Conservation (phyloP, 2,329 filamentous ascomycete species). For the Fusarium paranaense region DNA sequence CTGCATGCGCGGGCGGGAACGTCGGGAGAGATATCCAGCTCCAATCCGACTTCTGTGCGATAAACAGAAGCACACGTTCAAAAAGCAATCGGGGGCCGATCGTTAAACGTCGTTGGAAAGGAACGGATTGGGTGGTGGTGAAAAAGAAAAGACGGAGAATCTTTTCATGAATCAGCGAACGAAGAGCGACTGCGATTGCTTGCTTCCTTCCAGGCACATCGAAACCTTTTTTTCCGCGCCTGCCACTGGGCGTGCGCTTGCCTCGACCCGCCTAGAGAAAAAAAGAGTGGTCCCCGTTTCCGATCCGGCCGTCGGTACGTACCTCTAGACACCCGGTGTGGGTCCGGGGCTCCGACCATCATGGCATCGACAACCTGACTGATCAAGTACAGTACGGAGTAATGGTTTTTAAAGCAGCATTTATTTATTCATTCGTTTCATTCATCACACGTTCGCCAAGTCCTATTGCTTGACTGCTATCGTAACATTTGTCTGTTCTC, state of each 20-base stretch:
- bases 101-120: slow-evolving; percentile 4
- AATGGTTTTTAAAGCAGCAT: neutral
- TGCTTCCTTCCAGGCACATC: slow-evolving; percentile 4
- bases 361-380: neutral
- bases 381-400: neutral
- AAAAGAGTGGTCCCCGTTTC: slow-evolving; percentile 23
- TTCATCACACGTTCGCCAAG: slow-evolving; percentile 7
- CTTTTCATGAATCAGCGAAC: slow-evolving; percentile 37
- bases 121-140: slow-evolving; percentile 13
- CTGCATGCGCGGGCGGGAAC: slow-evolving; percentile 4
- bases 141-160: slow-evolving; percentile 22
- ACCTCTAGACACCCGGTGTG: slow-evolving; percentile 2
- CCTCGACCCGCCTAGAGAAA: neutral
- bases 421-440: slow-evolving; percentile 19
- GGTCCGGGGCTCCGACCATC: slow-evolving; percentile 5
- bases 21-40: slow-evolving; percentile 1
- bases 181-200: slow-evolving; percentile 14
- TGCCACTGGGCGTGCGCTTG: slow-evolving; percentile 19
- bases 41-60: slow-evolving; percentile 9
- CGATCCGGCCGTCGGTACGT: slow-evolving; percentile 18
- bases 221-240: slow-evolving; percentile 33
- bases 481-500: neutral
- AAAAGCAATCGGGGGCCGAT: neutral
- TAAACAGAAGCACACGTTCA: neutral
- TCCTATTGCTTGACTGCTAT: neutral